Evolutionary conservation across 2,329 filamentous ascomycete species (phyloP), one percentile per base, ranked within the genome.

Genomic region (Venturiaceae sp.): DNA sequence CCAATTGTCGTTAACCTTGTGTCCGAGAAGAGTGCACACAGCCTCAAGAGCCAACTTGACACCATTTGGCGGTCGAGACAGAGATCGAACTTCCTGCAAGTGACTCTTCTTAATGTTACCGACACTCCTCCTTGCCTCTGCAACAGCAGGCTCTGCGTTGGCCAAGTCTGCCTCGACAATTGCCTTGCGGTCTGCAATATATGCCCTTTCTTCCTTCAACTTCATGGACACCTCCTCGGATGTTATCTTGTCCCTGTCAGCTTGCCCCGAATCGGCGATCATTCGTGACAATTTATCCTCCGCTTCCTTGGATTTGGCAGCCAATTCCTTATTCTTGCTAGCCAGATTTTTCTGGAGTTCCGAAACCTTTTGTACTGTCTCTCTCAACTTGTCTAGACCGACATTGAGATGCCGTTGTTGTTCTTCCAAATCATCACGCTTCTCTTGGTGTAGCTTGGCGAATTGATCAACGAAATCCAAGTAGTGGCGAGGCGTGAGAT

Each of bases 51-150:
- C 90, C 65, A 97, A 83, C 68, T 90, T 87, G 65, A 99, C 95
- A 78, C 91, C 90, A 64, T 85, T 80, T 8, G 94, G 94, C 6
- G 94, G 94, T 66, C 90, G 95, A 64, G 86, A 85, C 94, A 99
- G 97, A 63, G 92, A 96, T 69, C 94, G 85, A 55, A 99, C 92
- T 84, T 99, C 94, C 13, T 92, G 96, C 63, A 99, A 80, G 72
- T 99, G 94, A 71, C 96, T 91, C 69, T 88, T 85, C 79, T 97
- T 99, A 78, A 99, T 99, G 78, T 95, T 96, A 77, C 89, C 94
- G 72, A 99, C 95, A 74, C 92, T 96, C 71, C 91, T 90, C 76
- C 94, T 90, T 53, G 94, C 94, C 72, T 95, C 91, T 62, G 88
- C 76, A 58, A 99, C 94, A 53, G 94, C 94, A 8, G 94, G 94